A percentile compares a stretch with the other conserved stretches of the same genome.
Evolutionary conservation across 352 stramenopile species (phyloP).

Genomic region (Phytophthora vignae): DNA sequence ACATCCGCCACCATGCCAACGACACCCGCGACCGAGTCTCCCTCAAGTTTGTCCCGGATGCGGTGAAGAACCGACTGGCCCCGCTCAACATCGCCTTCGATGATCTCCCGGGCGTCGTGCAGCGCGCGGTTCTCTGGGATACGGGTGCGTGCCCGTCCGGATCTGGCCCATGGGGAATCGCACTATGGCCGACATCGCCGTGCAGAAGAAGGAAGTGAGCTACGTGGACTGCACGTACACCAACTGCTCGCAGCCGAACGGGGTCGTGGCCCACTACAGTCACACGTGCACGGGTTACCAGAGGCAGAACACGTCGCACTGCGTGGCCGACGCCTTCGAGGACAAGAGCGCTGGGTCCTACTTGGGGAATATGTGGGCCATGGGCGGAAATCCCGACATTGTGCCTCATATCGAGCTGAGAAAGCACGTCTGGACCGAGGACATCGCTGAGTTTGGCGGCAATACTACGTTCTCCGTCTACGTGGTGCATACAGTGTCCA

Average conservation of each 20-base stretch:
- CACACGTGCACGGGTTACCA: slow-evolving; percentile 37
- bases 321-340: slow-evolving; percentile 34
- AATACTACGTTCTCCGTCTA: slow-evolving; percentile 28
- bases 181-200: slow-evolving; percentile 37
- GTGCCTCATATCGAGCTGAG: slow-evolving; percentile 24
- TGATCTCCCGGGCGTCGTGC: slow-evolving; percentile 32
- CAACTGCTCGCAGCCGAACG: slow-evolving; percentile 40
- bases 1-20: slow-evolving; percentile 24
- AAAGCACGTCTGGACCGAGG: slow-evolving; percentile 29
- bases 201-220: slow-evolving; percentile 17
- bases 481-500: slow-evolving; percentile 27
- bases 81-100: slow-evolving; percentile 25
- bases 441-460: slow-evolving; percentile 2
- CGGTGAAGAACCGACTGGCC: slow-evolving; percentile 16
- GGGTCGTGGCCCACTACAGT: slow-evolving; percentile 12
- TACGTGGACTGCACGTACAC: slow-evolving; percentile 23
- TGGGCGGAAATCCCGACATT: slow-evolving; percentile 25
- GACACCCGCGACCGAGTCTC: slow-evolving; percentile 6
- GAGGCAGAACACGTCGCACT: slow-evolving; percentile 40
- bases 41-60: slow-evolving; percentile 17
- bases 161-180: slow-evolving; percentile 27
- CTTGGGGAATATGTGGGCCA: slow-evolving; percentile 39
- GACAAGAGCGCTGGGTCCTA: not conserved
- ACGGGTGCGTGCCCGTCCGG: slow-evolving; percentile 29
- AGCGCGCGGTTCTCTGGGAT: slow-evolving; percentile 50